Evolutionary conservation across 176 grass and related monocot species (phyloP).

Genomic region (Bonia amplexicaulis): DNA sequence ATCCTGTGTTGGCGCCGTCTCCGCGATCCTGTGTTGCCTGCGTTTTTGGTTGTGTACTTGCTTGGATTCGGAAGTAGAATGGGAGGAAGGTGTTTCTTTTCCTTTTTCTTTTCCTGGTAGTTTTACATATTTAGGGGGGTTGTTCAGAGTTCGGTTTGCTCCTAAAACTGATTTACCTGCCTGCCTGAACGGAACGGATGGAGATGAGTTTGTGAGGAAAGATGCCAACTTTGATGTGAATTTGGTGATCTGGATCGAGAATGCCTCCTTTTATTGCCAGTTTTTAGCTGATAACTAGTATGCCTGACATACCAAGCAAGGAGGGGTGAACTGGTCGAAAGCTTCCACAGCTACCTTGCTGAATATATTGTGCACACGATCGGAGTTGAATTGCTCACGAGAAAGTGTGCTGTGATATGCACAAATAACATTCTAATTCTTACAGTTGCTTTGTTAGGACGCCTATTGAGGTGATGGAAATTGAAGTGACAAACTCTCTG

Average conservation of each 20-base stretch:
- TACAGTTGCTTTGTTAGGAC: neutral
- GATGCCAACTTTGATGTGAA: neutral
- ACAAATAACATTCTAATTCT: neutral
- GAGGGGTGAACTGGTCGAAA: neutral
- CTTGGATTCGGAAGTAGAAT: neutral
- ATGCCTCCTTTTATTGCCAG: neutral
- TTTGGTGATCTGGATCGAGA: slow-evolving; percentile 1
- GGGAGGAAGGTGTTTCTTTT: neutral
- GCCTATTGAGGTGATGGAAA: neutral
- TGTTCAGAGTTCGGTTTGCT: neutral
- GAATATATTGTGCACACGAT: neutral
- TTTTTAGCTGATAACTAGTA: neutral
- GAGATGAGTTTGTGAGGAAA: neutral
- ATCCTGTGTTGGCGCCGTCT: neutral
- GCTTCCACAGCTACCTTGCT: neutral
- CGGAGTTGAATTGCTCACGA: neutral
- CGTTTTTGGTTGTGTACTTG: neutral
- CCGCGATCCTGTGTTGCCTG: neutral
- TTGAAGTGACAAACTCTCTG: neutral
- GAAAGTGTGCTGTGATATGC: neutral
- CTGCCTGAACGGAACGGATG: neutral
- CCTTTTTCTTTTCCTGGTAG: neutral
- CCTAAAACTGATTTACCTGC: neutral
- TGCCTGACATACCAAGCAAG: neutral
- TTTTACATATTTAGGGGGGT: neutral